Evolutionary conservation across 2,329 filamentous ascomycete genomes (phyloP).

Genomic region (Pleomassaria siparia): DNA sequence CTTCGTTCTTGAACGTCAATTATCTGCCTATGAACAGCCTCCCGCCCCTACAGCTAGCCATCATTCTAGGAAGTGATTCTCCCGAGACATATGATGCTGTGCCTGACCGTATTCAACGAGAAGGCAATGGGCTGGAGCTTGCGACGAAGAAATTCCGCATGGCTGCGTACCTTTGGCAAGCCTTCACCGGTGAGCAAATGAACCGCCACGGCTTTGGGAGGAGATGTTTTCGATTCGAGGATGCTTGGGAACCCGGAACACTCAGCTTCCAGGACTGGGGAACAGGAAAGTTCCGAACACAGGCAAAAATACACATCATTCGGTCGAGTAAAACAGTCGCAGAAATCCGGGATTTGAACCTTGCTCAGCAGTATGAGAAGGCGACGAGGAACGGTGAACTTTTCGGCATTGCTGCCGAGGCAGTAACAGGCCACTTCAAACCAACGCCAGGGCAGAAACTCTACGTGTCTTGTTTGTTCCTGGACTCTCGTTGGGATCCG

Average conservation of each 20-base stretch:
- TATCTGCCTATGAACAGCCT: constrained; percentile 77
- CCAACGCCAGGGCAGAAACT: constrained; percentile 75
- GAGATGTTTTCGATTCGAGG: constrained; percentile 85
- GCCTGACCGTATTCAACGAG: constrained; percentile 71
- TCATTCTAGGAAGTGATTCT: constrained; percentile 86
- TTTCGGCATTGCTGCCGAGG: constrained; percentile 74
- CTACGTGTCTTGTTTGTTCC: constrained; percentile 81
- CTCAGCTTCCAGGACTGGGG: constrained; percentile 74
- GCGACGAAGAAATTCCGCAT: constrained; percentile 91
- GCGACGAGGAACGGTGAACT: constrained; percentile 72
- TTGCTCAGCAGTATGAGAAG: constrained; percentile 73
- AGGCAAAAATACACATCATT: constrained; percentile 87
- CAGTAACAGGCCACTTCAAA: constrained; percentile 76
- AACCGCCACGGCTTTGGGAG: constrained; percentile 82
- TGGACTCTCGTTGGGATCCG: constrained; percentile 89
- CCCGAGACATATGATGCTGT: constrained; percentile 80
- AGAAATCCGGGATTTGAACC: constrained; percentile 76
- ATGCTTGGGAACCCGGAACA: constrained; percentile 88
- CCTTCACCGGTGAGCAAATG: constrained; percentile 97
- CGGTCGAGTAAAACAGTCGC: constrained; percentile 79
- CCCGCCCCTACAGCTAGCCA: constrained; percentile 85
- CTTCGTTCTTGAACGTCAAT: constrained; percentile 78
- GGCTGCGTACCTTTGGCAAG: constrained; percentile 95
- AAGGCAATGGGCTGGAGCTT: constrained; percentile 78
- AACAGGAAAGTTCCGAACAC: constrained; percentile 75